Evolutionary conservation across 2,329 filamentous ascomycete genomes (phyloP).

Genomic region (Colletotrichum viniferum): DNA sequence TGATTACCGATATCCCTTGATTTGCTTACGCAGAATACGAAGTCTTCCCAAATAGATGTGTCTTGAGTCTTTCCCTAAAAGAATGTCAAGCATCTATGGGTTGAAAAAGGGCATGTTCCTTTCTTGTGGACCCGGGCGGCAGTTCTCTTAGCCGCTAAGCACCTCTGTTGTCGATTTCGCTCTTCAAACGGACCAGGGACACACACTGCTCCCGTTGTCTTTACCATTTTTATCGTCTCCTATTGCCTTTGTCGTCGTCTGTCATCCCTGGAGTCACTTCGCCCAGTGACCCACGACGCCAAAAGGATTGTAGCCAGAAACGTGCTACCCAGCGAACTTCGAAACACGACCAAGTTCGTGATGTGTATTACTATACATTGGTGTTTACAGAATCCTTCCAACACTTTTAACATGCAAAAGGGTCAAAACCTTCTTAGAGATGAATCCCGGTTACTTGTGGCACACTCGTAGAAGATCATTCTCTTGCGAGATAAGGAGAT

Average conservation of each 20-base stretch:
- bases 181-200: neutral
- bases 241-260: neutral
- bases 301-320: accelerated
- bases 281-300: accelerated
- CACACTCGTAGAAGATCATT: neutral
- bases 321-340: no score
- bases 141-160: neutral
- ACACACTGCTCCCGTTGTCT: neutral
- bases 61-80: neutral
- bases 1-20: neutral
- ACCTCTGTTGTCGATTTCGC: neutral
- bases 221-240: accelerated
- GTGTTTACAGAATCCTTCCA: neutral
- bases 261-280: neutral
- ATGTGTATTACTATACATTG: no score
- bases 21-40: neutral
- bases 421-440: accelerated
- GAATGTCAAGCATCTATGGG: neutral
- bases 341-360: no score
- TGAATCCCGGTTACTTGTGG: neutral
- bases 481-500: neutral
- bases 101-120: neutral
- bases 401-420: neutral
- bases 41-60: accelerated
- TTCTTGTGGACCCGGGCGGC: neutral